A percentile compares a stretch with the other conserved stretches of the same genome.
Evolutionary conservation across 352 stramenopile genomes (phyloP).

Genomic region (Blastocystis sp.): DNA sequence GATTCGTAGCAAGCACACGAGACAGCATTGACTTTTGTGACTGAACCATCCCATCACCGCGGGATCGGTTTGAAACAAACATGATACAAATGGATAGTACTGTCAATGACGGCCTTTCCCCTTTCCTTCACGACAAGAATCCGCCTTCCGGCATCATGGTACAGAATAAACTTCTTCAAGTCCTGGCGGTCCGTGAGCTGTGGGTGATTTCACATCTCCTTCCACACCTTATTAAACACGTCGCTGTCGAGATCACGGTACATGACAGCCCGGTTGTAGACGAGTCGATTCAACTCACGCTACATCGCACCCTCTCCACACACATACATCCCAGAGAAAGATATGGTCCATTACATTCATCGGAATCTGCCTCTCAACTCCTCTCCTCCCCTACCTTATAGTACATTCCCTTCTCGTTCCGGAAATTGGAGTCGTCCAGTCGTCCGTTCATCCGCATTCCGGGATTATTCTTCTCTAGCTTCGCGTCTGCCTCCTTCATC

Average conservation of each 20-base stretch:
- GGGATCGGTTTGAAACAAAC: no score
- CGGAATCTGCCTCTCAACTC: neutral
- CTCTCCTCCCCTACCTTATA: neutral
- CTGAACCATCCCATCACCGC: neutral
- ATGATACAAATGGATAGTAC: neutral
- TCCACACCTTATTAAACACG: slow-evolving; percentile 6
- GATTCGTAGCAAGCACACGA: neutral
- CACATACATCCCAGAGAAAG: slow-evolving; percentile 42
- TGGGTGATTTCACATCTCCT: neutral
- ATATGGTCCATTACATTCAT: slow-evolving; percentile 54
- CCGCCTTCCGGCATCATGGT: neutral
- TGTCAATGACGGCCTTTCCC: neutral
- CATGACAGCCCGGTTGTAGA: slow-evolving; percentile 12
- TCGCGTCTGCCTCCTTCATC: slow-evolving; percentile 33
- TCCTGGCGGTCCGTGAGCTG: neutral
- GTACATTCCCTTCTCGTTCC: slow-evolving; percentile 11
- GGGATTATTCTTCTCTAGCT: slow-evolving; percentile 15
- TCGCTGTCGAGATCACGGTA: slow-evolving; percentile 20
- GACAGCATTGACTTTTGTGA: neutral
- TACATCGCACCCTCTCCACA: neutral
- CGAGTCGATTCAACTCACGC: slow-evolving; percentile 25
- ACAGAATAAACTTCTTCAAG: neutral
- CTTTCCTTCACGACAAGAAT: neutral
- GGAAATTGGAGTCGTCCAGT: slow-evolving; percentile 29
- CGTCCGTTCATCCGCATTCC: neutral